Evolutionary conservation across 1,139 yeast genomes (phyloP), one percentile per base, ranked within the genome.

Genomic region (Candida neerlandica): DNA sequence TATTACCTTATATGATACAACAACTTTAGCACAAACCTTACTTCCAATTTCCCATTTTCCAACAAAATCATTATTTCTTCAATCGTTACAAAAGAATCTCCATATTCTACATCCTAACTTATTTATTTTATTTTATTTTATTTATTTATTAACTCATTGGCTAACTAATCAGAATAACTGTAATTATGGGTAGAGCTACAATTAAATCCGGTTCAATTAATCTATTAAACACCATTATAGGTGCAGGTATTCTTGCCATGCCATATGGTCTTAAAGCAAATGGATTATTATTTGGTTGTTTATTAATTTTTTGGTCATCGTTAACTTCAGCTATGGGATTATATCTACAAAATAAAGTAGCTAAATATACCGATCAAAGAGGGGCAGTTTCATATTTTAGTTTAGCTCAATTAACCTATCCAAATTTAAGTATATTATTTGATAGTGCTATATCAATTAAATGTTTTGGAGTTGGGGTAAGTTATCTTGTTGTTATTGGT

Each of bases 401-500:
- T 48, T 68, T 80, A 51, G 74, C 83, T 11, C 82, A 80, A 56
- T 64, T 79, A 57, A 80, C 85, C 0, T 80, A 80, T 52, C 85
- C 85, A 1, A 78, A 77, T 38, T 67, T 80, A 38, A 66, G 70
- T n/a, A 65, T 69, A 11, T 59, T 68, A 7, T 78, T 77, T 46
- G 83, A 81, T 58, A 64, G 76, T 23, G 85, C 85, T 45, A 81
- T 82, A 43, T 78, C 82, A 37, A 72, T 80, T 50, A 82, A 82
- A 65, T 86, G 92, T 60, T 92, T 89, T 70, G 99, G 99, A 12
- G 97, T 91, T 5, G 94, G 95, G 1, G 82, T 94, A 12, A 85
- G 95, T 48, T 94, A 95, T 60, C 70, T 94, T 55, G 95, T 94
- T 40, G 82, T 94, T 51, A 84, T 91, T 51, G 98, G 97, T 9